Evolutionary conservation across 164 flowering plant genomes (phyloP).

Genomic region (Brasenia schreberi): DNA sequence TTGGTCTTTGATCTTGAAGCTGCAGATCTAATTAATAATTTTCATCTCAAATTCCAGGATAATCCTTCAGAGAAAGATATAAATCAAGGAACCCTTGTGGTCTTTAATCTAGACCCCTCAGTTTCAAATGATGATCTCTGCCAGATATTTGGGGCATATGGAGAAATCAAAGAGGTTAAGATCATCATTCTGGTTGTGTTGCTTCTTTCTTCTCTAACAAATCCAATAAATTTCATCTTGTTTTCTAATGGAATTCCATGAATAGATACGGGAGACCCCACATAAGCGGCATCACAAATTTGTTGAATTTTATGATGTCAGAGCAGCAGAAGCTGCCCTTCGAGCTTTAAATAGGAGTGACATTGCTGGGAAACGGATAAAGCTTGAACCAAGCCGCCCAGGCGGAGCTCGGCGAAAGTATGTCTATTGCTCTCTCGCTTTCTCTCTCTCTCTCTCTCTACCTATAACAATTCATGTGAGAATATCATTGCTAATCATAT

Average conservation of each 20-base stretch:
- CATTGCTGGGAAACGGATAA: constrained; percentile 95
- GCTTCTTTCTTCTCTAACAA: too few species aligned
- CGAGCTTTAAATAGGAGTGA: constrained; percentile 82
- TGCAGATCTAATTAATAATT: too few species aligned
- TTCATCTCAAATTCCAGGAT: constrained; percentile 27
- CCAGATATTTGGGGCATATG: constrained; percentile 82
- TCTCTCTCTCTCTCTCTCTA: too few species aligned
- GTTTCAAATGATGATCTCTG: constrained; percentile 88
- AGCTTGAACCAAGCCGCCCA: constrained; percentile 97
- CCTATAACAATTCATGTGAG: too few species aligned
- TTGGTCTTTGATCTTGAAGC: not conserved
- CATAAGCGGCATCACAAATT: constrained; percentile 94
- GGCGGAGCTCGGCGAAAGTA: constrained; percentile 98
- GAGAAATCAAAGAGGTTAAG: constrained; percentile 99
- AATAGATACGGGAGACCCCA: constrained; percentile 96
- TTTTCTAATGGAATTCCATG: not conserved
- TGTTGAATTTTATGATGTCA: constrained; percentile 92
- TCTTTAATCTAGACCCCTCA: constrained; percentile 86
- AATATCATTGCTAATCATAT: too few species aligned
- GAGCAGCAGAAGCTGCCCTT: constrained; percentile 94
- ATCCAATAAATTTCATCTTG: too few species aligned
- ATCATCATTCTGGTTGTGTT: too few species aligned
- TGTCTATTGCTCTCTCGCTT: too few species aligned
- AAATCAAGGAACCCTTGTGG: constrained; percentile 93
- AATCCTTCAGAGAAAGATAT: constrained; percentile 97